phyloP scores from a whole-genome alignment of 768 basidiomycete genomes.

The Suillus discolor region DNA sequence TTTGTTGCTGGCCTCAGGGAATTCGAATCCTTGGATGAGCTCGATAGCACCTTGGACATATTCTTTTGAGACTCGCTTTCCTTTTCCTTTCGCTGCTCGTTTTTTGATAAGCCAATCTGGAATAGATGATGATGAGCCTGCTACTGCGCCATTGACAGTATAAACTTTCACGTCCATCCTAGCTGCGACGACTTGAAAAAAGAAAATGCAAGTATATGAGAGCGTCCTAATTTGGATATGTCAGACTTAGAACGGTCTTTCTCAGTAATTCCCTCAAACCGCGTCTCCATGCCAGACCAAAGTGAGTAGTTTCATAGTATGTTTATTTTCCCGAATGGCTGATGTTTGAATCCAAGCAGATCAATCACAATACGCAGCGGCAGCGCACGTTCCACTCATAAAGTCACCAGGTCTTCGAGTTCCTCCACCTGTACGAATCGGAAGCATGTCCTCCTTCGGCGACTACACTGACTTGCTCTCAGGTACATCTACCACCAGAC shows the following conservation, averaged over 20 bases:
- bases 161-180: constrained; percentile 72
- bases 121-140: constrained; percentile 87
- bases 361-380: constrained; percentile 77
- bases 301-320: neutral
- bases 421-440: constrained; percentile 47
- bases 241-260: neutral
- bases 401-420: constrained; percentile 91
- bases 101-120: constrained; percentile 91
- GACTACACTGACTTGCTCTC: constrained; percentile 1
- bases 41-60: constrained; percentile 85
- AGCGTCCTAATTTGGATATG: neutral
- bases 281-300: neutral
- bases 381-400: constrained; percentile 79
- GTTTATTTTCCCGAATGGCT: neutral
- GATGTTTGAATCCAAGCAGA: neutral
- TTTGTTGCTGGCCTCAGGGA: constrained; percentile 93
- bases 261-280: neutral
- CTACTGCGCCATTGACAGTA: constrained; percentile 91
- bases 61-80: constrained; percentile 68
- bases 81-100: constrained; percentile 59
- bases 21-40: constrained; percentile 94
- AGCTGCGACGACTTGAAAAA: neutral
- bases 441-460: neutral
- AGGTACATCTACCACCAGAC: constrained; percentile 88
- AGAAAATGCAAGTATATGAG: neutral